Evolutionary conservation across 257 asterid genomes (phyloP), one percentile per base, ranked within the genome.

Genomic region (Echium plantagineum): DNA sequence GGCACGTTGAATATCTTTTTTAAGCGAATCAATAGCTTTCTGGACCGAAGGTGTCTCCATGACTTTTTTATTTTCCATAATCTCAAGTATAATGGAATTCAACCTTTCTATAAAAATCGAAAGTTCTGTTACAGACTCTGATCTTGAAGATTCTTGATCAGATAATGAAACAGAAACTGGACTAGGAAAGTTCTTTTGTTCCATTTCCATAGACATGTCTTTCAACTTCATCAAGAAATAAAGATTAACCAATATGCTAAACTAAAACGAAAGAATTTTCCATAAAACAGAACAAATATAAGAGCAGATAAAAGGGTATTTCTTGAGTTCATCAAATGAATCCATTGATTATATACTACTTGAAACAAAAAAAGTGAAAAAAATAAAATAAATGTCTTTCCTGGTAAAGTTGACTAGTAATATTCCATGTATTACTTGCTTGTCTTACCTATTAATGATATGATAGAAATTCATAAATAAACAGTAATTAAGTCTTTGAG

Each of bases 1-100:
- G 0, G 91, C 94, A 0, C 80, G 81, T 7, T 24, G 64, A 32
- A 72, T 77, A 56, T 90, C 96, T 0, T 62, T 68, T 76, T 87
- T 94, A 0, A 90, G 81, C 9, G 97, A 81, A 32, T 79, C 85
- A 13, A 85, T 59, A 9, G 95, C 94, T 62, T 81, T 78, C 72
- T 73, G 78, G 51, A 85, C 64, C 5, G 77, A 80, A 16, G 84
- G 81, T 18, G 62, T 59, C 51, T 68, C 79, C 7, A 62, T 59
- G 19, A 71, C 53, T 46, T 70, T 80, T 0, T 63, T 31, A 32
- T 74, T 74, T 0, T 68, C 72, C 76, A 73, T 85, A 74, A 85
- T 75, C 51, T 80, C 91, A 57, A 46, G 64, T 24, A 87, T 72
- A 63, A 90, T 67, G 22, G 95, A 94, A 52, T 68, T 70, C 15